These are phyloP conservation scores for Fusarium sp. DNA, from an alignment of 2,329 filamentous ascomycete genomes.

Conservation along the genomic window DNA sequence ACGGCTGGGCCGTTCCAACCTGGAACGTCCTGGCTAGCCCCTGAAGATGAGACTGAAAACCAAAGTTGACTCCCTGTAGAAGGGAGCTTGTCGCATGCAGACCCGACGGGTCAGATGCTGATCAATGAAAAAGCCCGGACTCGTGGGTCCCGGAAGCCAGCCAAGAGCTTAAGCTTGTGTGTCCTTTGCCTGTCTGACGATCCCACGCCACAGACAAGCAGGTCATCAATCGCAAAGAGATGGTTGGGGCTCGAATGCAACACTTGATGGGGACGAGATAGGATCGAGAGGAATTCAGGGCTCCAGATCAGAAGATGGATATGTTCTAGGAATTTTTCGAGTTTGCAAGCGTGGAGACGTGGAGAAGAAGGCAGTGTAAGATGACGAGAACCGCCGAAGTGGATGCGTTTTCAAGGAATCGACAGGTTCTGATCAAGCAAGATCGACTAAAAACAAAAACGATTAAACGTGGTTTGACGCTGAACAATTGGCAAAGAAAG, in stretches of 20 bases:
- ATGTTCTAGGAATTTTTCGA: conserved; percentile 19
- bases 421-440: conserved; percentile 13
- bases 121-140: conserved; percentile 38
- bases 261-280: conserved; percentile 23
- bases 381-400: conserved; percentile 15
- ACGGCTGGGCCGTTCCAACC: conserved; percentile 27
- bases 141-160: conserved; percentile 42
- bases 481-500: conserved; percentile 9
- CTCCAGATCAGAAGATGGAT: conserved; percentile 15
- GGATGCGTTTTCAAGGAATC: conserved; percentile 30
- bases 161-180: conserved; percentile 40
- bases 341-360: conserved; percentile 29
- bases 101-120: conserved; percentile 41
- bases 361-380: conserved; percentile 15
- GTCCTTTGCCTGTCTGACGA: conserved; percentile 27
- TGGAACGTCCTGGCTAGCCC: conserved; percentile 31
- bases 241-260: conserved; percentile 35
- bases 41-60: conserved; percentile 33
- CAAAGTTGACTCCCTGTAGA: conserved; percentile 38
- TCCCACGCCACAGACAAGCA: conserved; percentile 34
- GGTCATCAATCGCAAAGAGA: conserved; percentile 37
- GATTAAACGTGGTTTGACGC: conserved; percentile 22
- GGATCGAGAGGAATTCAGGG: conserved; percentile 16
- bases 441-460: conserved; percentile 22
- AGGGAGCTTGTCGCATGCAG: conserved; percentile 38